A percentile compares a stretch with the other conserved stretches of the same genome.
phyloP scores from a whole-genome alignment of 2,329 filamentous ascomycete species.

The Neofusicoccum sp. region DNA sequence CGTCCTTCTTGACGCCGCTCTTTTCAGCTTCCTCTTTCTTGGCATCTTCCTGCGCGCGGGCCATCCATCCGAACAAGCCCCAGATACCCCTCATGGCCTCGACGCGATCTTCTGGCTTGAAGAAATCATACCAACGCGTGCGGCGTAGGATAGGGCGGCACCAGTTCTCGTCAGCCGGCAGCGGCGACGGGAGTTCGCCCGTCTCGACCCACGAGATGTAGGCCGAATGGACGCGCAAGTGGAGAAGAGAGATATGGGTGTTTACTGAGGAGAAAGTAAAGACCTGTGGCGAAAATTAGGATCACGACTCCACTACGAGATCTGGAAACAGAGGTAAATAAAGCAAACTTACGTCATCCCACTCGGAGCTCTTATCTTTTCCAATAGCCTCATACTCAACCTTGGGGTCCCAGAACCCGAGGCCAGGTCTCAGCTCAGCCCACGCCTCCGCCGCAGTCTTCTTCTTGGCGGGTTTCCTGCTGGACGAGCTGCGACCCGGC shows the following conservation, averaged over 20 bases:
- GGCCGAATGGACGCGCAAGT: constrained; percentile 58
- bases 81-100: constrained; percentile 61
- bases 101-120: constrained; percentile 55
- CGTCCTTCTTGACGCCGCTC: neutral
- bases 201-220: constrained; percentile 59
- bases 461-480: constrained; percentile 36
- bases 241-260: constrained; percentile 63
- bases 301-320: constrained; percentile 4
- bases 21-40: neutral
- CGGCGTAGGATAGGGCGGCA: constrained; percentile 56
- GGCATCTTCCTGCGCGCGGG: neutral
- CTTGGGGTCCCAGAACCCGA: constrained; percentile 59
- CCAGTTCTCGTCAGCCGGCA: constrained; percentile 45
- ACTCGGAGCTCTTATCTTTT: constrained; percentile 49
- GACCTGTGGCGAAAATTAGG: constrained; percentile 45
- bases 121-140: constrained; percentile 62
- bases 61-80: constrained; percentile 51
- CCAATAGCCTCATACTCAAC: constrained; percentile 61
- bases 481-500: constrained; percentile 24
- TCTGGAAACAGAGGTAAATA: neutral
- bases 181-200: constrained; percentile 33
- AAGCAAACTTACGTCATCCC: constrained; percentile 55
- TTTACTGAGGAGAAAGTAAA: constrained; percentile 65
- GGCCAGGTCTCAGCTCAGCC: constrained; percentile 55
- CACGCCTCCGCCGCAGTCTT: constrained; percentile 54